Evolutionary conservation across 345 rosid species (phyloP).

Genomic region (Citropsis articulata): DNA sequence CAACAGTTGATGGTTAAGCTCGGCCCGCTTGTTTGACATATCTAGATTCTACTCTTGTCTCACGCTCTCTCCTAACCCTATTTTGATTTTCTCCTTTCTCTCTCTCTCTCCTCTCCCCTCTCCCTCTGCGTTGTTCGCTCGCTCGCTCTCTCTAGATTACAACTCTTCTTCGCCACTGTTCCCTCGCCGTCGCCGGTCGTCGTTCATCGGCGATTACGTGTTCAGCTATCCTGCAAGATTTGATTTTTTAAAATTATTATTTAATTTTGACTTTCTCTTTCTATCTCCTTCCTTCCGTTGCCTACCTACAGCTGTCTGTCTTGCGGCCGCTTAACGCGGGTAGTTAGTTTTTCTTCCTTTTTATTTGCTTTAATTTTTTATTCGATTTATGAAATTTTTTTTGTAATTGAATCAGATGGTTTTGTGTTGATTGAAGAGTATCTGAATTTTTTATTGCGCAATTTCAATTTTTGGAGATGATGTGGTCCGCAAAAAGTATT

Average conservation of each 20-base stretch:
- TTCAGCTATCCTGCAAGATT: not conserved
- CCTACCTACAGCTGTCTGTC: not conserved
- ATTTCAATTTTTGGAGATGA: not conserved
- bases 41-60: too few species aligned
- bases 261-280: too few species aligned
- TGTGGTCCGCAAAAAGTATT: not conserved
- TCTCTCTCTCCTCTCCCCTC: too few species aligned
- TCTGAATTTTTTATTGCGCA: not conserved
- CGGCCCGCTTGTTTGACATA: too few species aligned
- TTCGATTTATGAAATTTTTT: not conserved
- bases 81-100: not conserved
- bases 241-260: not conserved
- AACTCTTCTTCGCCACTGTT: not conserved
- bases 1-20: too few species aligned
- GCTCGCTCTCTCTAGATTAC: not conserved
- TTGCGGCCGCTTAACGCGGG: not conserved
- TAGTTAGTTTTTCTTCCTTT: not conserved
- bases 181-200: not conserved
- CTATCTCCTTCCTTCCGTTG: not conserved
- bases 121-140: accelerated
- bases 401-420: not conserved
- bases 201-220: not conserved
- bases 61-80: not conserved
- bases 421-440: not conserved
- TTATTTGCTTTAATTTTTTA: not conserved